Evolutionary conservation across 495 filamentous ascomycete genomes (phyloP).

Genomic region (Tuber brumale): DNA sequence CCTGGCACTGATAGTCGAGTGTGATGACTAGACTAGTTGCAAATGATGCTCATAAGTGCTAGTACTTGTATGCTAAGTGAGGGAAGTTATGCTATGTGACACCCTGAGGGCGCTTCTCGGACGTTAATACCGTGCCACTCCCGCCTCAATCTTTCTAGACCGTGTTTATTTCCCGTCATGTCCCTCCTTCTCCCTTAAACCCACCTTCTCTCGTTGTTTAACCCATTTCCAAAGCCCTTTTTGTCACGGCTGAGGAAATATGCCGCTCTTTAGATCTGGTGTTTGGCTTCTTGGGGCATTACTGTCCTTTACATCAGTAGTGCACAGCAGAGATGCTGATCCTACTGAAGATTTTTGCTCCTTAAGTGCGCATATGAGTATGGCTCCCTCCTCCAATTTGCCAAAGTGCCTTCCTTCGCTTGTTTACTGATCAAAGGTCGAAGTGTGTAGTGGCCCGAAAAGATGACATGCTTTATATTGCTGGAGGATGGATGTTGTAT

Average conservation of each 20-base stretch:
- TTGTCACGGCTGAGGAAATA: background rate
- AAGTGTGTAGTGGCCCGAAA: background rate
- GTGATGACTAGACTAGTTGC: background rate
- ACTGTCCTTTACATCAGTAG: background rate
- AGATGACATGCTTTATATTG: constrained; percentile 8
- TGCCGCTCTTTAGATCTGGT: background rate
- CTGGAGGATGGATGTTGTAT: constrained; percentile 9
- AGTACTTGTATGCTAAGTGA: background rate
- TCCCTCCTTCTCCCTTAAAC: background rate
- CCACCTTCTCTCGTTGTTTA: background rate
- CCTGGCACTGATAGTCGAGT: background rate
- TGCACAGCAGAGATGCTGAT: background rate
- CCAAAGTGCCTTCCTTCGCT: background rate
- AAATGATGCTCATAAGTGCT: background rate
- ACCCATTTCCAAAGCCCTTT: background rate
- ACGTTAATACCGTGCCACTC: background rate
- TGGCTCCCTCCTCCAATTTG: background rate
- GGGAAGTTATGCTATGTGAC: background rate
- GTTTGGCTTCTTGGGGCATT: background rate
- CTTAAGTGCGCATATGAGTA: background rate
- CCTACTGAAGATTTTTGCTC: background rate
- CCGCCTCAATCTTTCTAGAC: background rate
- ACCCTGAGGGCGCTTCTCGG: background rate
- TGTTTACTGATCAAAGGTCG: constrained; percentile 2
- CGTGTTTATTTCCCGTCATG: background rate